Percentiles rank a stretch among this genome's conserved stretches.
Conservation (phyloP, 2,329 filamentous ascomycete species). For the Cryphonectria nitschkei region DNA sequence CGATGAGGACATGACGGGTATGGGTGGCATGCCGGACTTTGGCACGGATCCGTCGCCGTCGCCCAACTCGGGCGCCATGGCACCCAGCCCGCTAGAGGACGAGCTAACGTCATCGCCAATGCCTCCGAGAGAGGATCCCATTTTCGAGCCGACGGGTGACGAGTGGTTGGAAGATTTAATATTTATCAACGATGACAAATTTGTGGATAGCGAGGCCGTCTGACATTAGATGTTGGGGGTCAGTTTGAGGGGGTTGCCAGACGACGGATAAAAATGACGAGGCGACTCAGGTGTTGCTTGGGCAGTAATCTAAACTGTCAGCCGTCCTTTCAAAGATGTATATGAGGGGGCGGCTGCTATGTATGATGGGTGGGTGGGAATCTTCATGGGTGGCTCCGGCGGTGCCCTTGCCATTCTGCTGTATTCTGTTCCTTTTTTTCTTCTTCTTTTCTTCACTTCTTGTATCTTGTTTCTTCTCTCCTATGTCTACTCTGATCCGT, state of each 20-base stretch:
- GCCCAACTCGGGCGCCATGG: constrained; percentile 24
- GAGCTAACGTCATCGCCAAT: constrained; percentile 26
- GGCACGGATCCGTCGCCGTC: constrained; percentile 25
- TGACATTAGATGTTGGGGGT: neutral
- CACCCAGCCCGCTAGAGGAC: constrained; percentile 27
- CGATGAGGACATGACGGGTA: constrained; percentile 19
- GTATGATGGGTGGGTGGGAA: neutral
- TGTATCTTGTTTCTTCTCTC: neutral
- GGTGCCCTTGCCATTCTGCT: neutral
- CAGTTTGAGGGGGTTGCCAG: no score
- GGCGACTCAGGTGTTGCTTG: neutral
- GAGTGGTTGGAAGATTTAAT: constrained; percentile 29
- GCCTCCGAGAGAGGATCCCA: constrained; percentile 20
- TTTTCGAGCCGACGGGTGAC: constrained; percentile 26
- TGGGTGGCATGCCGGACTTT: constrained; percentile 27
- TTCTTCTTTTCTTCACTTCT: neutral
- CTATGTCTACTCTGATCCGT: neutral
- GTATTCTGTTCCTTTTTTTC: neutral
- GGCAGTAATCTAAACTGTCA: neutral
- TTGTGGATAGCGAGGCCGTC: constrained; percentile 22
- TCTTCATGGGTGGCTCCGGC: neutral
- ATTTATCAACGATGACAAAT: constrained; percentile 27
- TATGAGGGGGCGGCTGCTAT: neutral
- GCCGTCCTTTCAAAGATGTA: neutral
- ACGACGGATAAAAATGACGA: neutral